Percentiles rank a stretch among this genome's conserved stretches.
Evolutionary conservation across 2,329 filamentous ascomycete species (phyloP).

Genomic region (Colletotrichum tropicale): DNA sequence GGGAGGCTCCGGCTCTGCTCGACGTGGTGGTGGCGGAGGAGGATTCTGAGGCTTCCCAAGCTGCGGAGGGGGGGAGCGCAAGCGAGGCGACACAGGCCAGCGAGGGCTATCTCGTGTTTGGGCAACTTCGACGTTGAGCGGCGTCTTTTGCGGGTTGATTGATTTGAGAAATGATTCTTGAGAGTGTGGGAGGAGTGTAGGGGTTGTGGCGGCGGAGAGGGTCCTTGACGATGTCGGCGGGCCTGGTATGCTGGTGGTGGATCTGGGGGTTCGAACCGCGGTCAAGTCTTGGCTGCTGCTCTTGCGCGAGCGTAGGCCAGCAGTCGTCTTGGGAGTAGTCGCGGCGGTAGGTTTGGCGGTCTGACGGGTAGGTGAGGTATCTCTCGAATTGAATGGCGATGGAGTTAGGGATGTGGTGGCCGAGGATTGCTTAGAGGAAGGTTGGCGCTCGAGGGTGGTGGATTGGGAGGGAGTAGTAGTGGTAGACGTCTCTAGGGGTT

Average conservation of each 20-base stretch:
- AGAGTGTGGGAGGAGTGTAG: constrained; percentile 64
- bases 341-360: constrained; percentile 38
- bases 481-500: constrained; percentile 21
- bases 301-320: constrained; percentile 63
- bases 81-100: constrained; percentile 79
- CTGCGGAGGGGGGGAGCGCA: constrained; percentile 77
- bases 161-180: constrained; percentile 67
- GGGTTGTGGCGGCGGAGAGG: constrained; percentile 71
- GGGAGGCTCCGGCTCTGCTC: constrained; percentile 55
- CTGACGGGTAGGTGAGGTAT: constrained; percentile 52
- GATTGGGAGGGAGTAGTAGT: constrained; percentile 28
- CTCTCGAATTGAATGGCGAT: constrained; percentile 46
- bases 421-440: constrained; percentile 39
- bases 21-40: constrained; percentile 44
- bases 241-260: constrained; percentile 60
- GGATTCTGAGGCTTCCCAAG: constrained; percentile 47
- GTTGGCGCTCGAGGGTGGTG: constrained; percentile 27
- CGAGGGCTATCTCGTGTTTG: constrained; percentile 61
- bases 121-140: constrained; percentile 45
- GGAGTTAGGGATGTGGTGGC: constrained; percentile 38
- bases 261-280: constrained; percentile 57
- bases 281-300: constrained; percentile 69
- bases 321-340: constrained; percentile 30
- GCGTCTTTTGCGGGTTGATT: constrained; percentile 68
- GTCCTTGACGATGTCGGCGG: constrained; percentile 69